Evolutionary conservation across 2,329 filamentous ascomycete species (phyloP), one percentile per base, ranked within the genome.

Genomic region (Colletotrichum sp.): DNA sequence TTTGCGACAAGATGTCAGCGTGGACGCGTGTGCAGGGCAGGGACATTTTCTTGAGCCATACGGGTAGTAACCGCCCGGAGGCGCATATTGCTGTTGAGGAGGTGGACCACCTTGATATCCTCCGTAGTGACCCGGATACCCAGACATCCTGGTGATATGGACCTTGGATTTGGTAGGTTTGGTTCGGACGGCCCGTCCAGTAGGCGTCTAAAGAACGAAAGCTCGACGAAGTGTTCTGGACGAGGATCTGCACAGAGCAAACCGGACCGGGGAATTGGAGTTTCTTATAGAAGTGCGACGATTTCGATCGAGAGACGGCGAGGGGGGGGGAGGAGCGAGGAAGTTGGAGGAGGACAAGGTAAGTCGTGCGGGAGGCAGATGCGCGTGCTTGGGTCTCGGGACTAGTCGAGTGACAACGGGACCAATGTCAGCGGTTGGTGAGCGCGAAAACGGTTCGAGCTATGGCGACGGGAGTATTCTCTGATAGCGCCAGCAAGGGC

Each of bases 41-140:
- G 25, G 25, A 25, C 25, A 25, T 25, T 77, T 52, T 22, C 82
- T 80, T 76, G 80, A 80, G 82, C 81, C 86, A 79, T 88, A 91
- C 88, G 89, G 88, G 80, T 90, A 90, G 81, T 89, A 89, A 79
- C 85, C 82, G 76, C 83, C 83, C 78, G 85, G 84, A 78, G 89
- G 89, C 81, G 77, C 72, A 49, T 78, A 78, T 75, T 84, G 83
- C 72, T 85, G 83, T 76, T 83, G 83, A 71, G 80, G 83, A 72
- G 81, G 82, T 68, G 81, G 83, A 39, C 78, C 81, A 72, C 83
- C 82, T 77, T 82, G 82, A 77, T 86, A 88, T 82, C 86, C 86
- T 77, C 89, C 89, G 82, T 86, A 86, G 75, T 87, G 83, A 76
- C 89, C 88, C 78, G 90, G 91, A 82, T 92, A 93, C 81, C 91